Evolutionary conservation across 371 early-diverging fungal genomes (phyloP).

Genomic region (Saksenaea vasiformis): DNA sequence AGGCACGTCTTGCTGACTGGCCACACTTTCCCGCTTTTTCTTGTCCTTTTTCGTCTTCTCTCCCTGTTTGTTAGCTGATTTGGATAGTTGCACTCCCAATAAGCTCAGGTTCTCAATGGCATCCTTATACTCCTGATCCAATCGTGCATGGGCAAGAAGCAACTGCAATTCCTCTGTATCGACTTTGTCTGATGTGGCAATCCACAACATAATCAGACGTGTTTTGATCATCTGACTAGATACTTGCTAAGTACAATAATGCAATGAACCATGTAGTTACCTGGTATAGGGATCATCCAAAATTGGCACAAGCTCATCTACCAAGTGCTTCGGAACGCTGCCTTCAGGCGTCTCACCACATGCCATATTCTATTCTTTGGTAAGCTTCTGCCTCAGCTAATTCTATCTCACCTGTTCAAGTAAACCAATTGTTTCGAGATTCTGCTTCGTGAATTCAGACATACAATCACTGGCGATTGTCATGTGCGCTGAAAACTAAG

Average conservation of each 20-base stretch:
- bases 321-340: constrained; percentile 67
- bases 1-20: constrained; percentile 52
- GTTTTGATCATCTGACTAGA: constrained; percentile 73
- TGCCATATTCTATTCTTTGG: constrained; percentile 73
- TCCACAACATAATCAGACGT: constrained; percentile 85
- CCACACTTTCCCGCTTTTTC: constrained; percentile 34
- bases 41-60: constrained; percentile 47
- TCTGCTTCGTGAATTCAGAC: constrained; percentile 70
- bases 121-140: constrained; percentile 73
- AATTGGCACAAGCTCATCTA: constrained; percentile 82
- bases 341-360: constrained; percentile 89
- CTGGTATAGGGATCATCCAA: constrained; percentile 73
- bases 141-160: constrained; percentile 73
- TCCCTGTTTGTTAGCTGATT: constrained; percentile 41
- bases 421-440: constrained; percentile 70
- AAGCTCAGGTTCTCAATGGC: constrained; percentile 76
- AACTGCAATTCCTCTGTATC: constrained; percentile 69
- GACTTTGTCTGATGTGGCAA: constrained; percentile 68
- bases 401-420: constrained; percentile 73
- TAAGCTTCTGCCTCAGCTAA: neutral
- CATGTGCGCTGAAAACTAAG: constrained; percentile 88
- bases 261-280: constrained; percentile 16
- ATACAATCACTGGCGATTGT: constrained; percentile 91
- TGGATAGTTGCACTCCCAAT: constrained; percentile 65
- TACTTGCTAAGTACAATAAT: neutral